phyloP scores from a whole-genome alignment of 169 alveolate species.

The Amoebophrya sp. region DNA sequence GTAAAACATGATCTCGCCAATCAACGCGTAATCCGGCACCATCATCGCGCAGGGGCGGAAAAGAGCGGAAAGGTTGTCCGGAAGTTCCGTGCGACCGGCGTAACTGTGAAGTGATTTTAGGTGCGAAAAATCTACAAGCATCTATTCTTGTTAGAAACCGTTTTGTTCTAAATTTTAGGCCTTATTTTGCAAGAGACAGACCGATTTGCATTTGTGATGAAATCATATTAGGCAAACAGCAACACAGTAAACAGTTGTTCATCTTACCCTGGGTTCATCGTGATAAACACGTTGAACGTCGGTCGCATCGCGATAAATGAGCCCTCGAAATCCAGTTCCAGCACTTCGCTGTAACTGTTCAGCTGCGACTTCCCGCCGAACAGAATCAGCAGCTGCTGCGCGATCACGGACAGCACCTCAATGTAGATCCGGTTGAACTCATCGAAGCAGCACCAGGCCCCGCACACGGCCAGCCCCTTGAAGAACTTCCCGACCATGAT shows the following conservation, averaged over 20 bases:
- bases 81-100: constrained; percentile 91
- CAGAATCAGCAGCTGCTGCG: constrained; percentile 72
- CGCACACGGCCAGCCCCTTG: constrained; percentile 85
- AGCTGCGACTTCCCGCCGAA: constrained; percentile 58
- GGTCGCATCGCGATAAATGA: constrained; percentile 78
- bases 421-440: constrained; percentile 91
- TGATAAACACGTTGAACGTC: constrained; percentile 90
- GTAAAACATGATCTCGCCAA: constrained; percentile 86
- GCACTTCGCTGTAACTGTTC: constrained; percentile 37
- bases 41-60: constrained; percentile 93
- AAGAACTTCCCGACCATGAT: constrained; percentile 88
- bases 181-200: too few species aligned
- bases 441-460: constrained; percentile 95
- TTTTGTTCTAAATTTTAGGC: too few species aligned
- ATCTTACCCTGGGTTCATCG: constrained; percentile 90
- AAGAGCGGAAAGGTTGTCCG: constrained; percentile 90
- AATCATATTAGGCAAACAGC: background rate
- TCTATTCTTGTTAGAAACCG: too few species aligned
- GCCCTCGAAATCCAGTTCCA: constrained; percentile 80
- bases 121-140: background rate
- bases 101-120: constrained; percentile 46
- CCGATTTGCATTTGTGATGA: too few species aligned
- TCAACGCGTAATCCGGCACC: constrained; percentile 87
- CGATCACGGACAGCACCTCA: constrained; percentile 90
- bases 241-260: background rate